Conservation (phyloP, 352 stramenopile species). For the Globisporangium alternatum region DNA sequence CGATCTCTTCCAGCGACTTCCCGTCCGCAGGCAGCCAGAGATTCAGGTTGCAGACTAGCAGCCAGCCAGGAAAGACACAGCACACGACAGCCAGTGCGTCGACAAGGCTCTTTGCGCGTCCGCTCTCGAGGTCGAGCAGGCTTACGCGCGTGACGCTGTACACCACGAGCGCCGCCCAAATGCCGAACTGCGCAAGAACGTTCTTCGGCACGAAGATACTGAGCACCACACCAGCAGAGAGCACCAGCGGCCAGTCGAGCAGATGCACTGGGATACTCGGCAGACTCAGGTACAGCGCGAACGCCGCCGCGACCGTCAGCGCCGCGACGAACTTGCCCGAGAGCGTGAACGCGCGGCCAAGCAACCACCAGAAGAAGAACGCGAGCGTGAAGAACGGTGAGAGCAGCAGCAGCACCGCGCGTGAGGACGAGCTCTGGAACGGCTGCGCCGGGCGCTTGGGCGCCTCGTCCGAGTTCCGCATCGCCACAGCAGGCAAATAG, state of each 20-base stretch:
- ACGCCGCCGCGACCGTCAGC: slow-evolving; percentile 25
- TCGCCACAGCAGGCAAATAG: background rate
- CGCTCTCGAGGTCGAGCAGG: slow-evolving; percentile 36
- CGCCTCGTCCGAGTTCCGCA: slow-evolving; percentile 3
- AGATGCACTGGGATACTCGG: slow-evolving; percentile 41
- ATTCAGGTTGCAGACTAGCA: slow-evolving; percentile 41
- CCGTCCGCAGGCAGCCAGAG: slow-evolving; percentile 62
- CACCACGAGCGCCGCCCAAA: slow-evolving; percentile 31
- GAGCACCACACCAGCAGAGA: slow-evolving; percentile 31
- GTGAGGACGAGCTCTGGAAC: slow-evolving; percentile 16
- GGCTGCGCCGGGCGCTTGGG: background rate
- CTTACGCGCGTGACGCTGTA: slow-evolving; percentile 47
- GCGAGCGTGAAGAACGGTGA: slow-evolving; percentile 43
- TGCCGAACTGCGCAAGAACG: slow-evolving; percentile 19
- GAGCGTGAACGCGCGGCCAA: slow-evolving; percentile 50
- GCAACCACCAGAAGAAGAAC: slow-evolving; percentile 51
- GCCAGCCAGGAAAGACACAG: slow-evolving; percentile 47
- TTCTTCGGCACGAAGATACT: slow-evolving; percentile 11
- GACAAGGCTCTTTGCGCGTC: slow-evolving; percentile 32
- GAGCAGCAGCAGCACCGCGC: slow-evolving; percentile 33
- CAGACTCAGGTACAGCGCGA: slow-evolving; percentile 54
- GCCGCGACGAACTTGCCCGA: slow-evolving; percentile 31
- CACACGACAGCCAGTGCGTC: slow-evolving; percentile 37
- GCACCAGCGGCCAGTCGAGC: slow-evolving; percentile 60
- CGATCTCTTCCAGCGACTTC: slow-evolving; percentile 43